Base-by-base conservation (phyloP, 768 basidiomycete species). In the Rhodotorula toruloides region DNA sequence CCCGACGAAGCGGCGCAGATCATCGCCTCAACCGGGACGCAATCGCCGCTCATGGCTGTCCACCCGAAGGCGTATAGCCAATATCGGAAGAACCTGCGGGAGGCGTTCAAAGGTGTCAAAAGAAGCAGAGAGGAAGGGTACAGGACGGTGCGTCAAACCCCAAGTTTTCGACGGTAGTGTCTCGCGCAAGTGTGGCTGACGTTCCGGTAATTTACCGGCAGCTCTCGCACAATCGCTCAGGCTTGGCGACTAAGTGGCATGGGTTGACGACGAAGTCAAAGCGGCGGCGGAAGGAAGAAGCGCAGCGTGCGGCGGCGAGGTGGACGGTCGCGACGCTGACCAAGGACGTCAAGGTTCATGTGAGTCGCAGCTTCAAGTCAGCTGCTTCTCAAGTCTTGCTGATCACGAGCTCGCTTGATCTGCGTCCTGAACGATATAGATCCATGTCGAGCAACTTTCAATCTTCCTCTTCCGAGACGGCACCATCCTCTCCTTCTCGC, bases 391-490 rank as follows among this genome's bases (percentile, higher is more conserved):
- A n/a, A n/a, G n/a, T n/a, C n/a, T n/a, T n/a, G n/a, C n/a, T n/a
- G n/a, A n/a, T n/a, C n/a, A n/a, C n/a, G n/a, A n/a, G n/a, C n/a
- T n/a, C n/a, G n/a, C n/a, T 25, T 9, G 36, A 50, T 22, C n/a
- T 1, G 25, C 49, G 4, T 11, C 25, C 1, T 25, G 7, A 32
- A 0, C 40, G 31, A n/a, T n/a, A n/a, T 54, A 62, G 65, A 63
- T 88, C 29, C 81, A 82, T 61, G 79, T 86, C 46, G 78, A 82
- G 40, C 85, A 87, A 6, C 80, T 88, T 78, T 87, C 81, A 73
- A 82, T 88, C 63, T 87, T 87, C 78, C 79, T 88, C 12, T 80
- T 84, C 69, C 80, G 84, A 63, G 83, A 87, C 73, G 87, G 87
- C 82, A 73, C 57, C 78, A 75, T 70, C 40, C 44, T 37, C 29